phyloP scores from a whole-genome alignment of 129 eudicot genomes.

The Kitagawia praeruptora region DNA sequence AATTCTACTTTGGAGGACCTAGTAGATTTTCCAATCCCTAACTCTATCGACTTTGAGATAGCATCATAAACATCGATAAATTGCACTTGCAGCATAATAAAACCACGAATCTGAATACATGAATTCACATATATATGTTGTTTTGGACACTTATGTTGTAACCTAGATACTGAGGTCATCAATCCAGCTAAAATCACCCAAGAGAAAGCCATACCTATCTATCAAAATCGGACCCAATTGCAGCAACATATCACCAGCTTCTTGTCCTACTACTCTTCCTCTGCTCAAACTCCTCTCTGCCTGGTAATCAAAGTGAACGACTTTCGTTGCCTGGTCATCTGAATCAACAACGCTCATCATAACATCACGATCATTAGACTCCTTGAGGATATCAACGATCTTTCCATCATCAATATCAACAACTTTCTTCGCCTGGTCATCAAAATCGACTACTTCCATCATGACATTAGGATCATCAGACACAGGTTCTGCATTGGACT shows the following conservation, averaged over 20 bases:
- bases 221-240: neutral
- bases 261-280: neutral
- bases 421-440: too few relatives aligned
- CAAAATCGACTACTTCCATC: neutral
- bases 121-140: too few relatives aligned
- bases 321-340: neutral
- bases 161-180: neutral
- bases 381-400: neutral
- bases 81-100: too few relatives aligned
- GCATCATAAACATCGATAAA: too few relatives aligned
- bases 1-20: too few relatives aligned
- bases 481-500: neutral
- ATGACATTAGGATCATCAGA: neutral
- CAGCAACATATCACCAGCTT: neutral
- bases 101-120: too few relatives aligned
- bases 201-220: neutral
- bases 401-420: neutral
- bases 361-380: neutral
- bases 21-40: too few relatives aligned
- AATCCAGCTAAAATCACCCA: conserved; percentile 1
- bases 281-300: neutral
- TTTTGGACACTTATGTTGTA: too few relatives aligned
- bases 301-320: neutral
- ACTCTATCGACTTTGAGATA: too few relatives aligned
- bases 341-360: neutral